Evolutionary conservation across 495 filamentous ascomycete species (phyloP).

Genomic region (Penicillium desertorum): DNA sequence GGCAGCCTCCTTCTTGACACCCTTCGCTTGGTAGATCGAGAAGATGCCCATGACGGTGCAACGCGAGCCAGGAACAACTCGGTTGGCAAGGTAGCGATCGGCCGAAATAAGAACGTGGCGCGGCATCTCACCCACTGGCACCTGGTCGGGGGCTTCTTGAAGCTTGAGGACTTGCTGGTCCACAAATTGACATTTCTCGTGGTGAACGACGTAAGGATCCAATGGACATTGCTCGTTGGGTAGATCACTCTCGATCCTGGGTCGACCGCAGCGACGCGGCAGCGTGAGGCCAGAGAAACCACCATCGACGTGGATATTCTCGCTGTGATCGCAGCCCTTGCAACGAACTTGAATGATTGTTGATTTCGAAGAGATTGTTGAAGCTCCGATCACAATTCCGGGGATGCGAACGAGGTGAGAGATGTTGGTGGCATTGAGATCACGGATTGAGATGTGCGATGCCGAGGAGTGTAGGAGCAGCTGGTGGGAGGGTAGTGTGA

Average conservation of each 20-base stretch:
- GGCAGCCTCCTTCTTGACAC: conserved; percentile 77
- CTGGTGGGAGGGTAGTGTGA: conserved; percentile 80
- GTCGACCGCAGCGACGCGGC: conserved; percentile 71
- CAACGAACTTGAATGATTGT: conserved; percentile 86
- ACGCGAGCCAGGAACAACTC: conserved; percentile 91
- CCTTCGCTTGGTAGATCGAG: conserved; percentile 93
- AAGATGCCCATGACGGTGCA: conserved; percentile 97
- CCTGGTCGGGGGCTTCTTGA: conserved; percentile 96
- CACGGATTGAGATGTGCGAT: conserved; percentile 88
- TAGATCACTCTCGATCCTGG: conserved; percentile 54
- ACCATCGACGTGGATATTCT: conserved; percentile 69
- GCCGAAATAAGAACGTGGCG: conserved; percentile 93
- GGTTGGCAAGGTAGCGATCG: conserved; percentile 93
- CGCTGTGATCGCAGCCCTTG: conserved; percentile 74
- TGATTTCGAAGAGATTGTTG: conserved; percentile 93
- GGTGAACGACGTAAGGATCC: conserved; percentile 92
- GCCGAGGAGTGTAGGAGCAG: conserved; percentile 91
- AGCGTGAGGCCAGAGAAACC: conserved; percentile 86
- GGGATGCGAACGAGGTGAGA: conserved; percentile 94
- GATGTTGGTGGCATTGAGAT: conserved; percentile 88
- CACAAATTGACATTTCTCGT: conserved; percentile 93
- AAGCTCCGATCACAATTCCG: conserved; percentile 96
- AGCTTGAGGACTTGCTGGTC: conserved; percentile 98
- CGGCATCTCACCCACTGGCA: conserved; percentile 94
- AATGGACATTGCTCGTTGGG: conserved; percentile 74